Evolutionary conservation across 768 basidiomycete genomes (phyloP), one percentile per base, ranked within the genome.

Genomic region (Amanita rubescens): DNA sequence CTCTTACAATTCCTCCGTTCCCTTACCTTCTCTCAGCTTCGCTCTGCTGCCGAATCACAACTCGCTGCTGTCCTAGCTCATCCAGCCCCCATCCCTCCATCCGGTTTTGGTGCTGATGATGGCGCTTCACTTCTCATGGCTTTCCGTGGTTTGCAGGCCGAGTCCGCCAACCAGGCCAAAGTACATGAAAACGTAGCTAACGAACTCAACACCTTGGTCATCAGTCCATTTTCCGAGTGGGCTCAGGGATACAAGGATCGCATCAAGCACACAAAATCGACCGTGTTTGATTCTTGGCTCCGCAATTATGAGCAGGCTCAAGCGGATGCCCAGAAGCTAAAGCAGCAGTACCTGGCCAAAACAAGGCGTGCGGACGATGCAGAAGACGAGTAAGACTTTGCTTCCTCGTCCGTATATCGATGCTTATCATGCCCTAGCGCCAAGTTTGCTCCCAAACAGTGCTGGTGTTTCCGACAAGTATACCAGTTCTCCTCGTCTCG

Each of bases 351-450:
- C 63, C 66, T 90, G 10, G 68, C 76, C 30, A 95, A 93, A 67
- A 84, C 80, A 0, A 80, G 90, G 51, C 79, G 80, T 37, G 93
- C 94, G 14, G 94, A 96, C 60, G 94, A 96, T 63, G 85, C 87
- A 7, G 92, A 92, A 65, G 94, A 96, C 65, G 93, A 95, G 94
- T 95, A 68, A 62, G 91, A n/a, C 75, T 35, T 17, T 41, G 49
- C 46, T 44, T 55, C 58, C 41, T 49, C 35, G 41, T 39, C 47
- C 42, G 30, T 64, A 24, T 35, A 35, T 45, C 32, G 48, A 32
- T 37, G 41, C 51, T 56, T 53, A 57, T 57, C 55, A 42, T 43
- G 27, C 53, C 51, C 15, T 49, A 95, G 93, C 66, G 89, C 81
- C 38, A 91, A 90, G 62, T 95, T 95, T 62, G 90, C 91, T 5